A percentile compares a stretch with the other conserved stretches of the same genome.
Evolutionary conservation across 1,139 yeast genomes (phyloP).

Genomic region (Geotrichum cucujoidarum): DNA sequence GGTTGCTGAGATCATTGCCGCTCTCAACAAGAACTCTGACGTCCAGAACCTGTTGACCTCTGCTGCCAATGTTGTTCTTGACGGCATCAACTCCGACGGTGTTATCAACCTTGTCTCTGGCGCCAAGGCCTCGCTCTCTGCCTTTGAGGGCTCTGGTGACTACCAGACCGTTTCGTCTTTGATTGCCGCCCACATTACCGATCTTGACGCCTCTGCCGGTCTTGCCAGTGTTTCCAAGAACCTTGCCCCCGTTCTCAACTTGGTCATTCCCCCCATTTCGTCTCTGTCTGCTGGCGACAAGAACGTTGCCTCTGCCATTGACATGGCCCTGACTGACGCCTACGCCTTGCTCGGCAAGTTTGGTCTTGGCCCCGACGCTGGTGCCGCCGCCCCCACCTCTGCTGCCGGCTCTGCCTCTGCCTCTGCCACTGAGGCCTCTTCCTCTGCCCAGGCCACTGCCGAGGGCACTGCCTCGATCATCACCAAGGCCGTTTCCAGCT

Average conservation of each 20-base stretch:
- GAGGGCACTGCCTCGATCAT: not conserved
- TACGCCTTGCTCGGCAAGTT: not conserved
- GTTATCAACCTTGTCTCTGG: constrained; percentile 17
- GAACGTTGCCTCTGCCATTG: constrained; percentile 20
- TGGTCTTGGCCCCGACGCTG: not conserved
- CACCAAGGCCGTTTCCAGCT: not conserved
- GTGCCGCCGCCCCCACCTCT: not conserved
- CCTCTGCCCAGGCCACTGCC: not conserved
- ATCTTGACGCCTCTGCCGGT: constrained; percentile 20
- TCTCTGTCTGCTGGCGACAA: constrained; percentile 19
- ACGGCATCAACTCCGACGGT: constrained; percentile 20
- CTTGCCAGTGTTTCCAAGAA: constrained; percentile 16
- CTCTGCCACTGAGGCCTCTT: constrained; percentile 2
- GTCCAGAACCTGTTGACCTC: constrained; percentile 18
- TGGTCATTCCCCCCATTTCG: constrained; percentile 19
- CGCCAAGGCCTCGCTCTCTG: constrained; percentile 21
- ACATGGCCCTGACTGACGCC: constrained; percentile 12
- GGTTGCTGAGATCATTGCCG: constrained; percentile 21
- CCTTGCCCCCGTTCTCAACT: constrained; percentile 19
- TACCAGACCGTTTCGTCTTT: constrained; percentile 17
- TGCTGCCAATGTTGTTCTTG: constrained; percentile 19
- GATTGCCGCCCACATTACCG: constrained; percentile 15
- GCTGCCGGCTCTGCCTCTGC: constrained; percentile 4
- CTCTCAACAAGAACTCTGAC: constrained; percentile 18
- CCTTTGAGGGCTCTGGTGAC: constrained; percentile 20